Evolutionary conservation across 345 rosid species (phyloP).

Genomic region (Pistacia integerrima): DNA sequence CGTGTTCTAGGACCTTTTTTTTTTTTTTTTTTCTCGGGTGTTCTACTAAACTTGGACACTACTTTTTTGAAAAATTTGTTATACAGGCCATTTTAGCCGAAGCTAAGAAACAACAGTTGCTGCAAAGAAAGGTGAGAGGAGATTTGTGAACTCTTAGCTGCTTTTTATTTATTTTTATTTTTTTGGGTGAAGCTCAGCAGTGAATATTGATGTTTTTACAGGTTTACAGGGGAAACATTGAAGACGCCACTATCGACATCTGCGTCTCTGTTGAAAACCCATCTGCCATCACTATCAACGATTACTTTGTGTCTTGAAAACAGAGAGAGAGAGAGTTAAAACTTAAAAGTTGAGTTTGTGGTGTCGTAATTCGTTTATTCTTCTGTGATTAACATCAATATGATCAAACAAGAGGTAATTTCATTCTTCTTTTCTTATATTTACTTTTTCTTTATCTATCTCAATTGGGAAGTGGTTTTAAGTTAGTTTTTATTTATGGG

Average conservation of each 20-base stretch:
- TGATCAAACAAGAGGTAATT: neutral
- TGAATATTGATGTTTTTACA: constrained; percentile 8
- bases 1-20: neutral
- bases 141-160: neutral
- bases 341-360: no score
- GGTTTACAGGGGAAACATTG: constrained; percentile 61
- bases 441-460: no score
- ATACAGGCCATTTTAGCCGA: constrained; percentile 42
- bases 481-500: no score
- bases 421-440: neutral
- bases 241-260: constrained; percentile 57
- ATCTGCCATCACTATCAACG: neutral
- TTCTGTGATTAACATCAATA: neutral
- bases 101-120: constrained; percentile 41
- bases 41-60: neutral
- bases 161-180: neutral
- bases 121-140: constrained; percentile 42
- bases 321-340: neutral
- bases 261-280: constrained; percentile 61
- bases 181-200: neutral
- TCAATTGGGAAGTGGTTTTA: neutral
- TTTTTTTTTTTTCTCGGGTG: neutral
- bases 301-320: no score
- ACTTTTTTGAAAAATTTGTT: constrained; percentile 11
- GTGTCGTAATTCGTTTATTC: no score